phyloP scores from a whole-genome alignment of 352 stramenopile genomes.

The Phytopythium boreale region DNA sequence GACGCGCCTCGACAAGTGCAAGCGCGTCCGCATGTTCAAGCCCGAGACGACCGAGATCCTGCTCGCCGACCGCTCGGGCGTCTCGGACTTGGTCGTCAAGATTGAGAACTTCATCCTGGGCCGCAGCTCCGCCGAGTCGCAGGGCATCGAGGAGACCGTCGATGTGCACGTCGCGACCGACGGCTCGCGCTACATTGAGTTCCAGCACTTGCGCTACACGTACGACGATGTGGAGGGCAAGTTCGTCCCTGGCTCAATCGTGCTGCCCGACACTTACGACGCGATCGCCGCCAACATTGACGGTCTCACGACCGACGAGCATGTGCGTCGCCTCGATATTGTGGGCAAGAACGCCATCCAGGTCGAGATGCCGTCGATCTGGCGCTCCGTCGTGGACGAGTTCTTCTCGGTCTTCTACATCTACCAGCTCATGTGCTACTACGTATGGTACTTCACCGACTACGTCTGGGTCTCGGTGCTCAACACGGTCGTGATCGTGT shows the following conservation, averaged over 20 bases:
- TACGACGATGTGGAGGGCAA: slow-evolving; percentile 42
- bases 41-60: slow-evolving; percentile 51
- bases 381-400: slow-evolving; percentile 52
- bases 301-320: slow-evolving; percentile 40
- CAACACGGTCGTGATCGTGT: slow-evolving; percentile 61
- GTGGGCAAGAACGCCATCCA: slow-evolving; percentile 62
- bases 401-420: slow-evolving; percentile 77
- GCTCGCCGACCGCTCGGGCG: slow-evolving; percentile 50
- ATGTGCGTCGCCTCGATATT: slow-evolving; percentile 34
- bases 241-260: slow-evolving; percentile 51
- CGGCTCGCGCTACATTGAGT: slow-evolving; percentile 44
- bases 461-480: slow-evolving; percentile 59
- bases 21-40: slow-evolving; percentile 62
- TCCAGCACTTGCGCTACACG: slow-evolving; percentile 63
- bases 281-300: slow-evolving; percentile 42
- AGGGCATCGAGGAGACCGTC: slow-evolving; percentile 55
- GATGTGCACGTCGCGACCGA: slow-evolving; percentile 32
- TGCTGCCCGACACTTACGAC: slow-evolving; percentile 40
- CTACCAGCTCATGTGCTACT: slow-evolving; percentile 88
- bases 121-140: slow-evolving; percentile 16
- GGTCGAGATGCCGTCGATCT: slow-evolving; percentile 56
- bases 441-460: slow-evolving; percentile 74
- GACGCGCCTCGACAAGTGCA: slow-evolving; percentile 33
- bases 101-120: slow-evolving; percentile 47
- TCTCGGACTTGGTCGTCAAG: slow-evolving; percentile 50